Base-by-base conservation (phyloP, 169 alveolate genomes). In the Babesia bigemina region DNA sequence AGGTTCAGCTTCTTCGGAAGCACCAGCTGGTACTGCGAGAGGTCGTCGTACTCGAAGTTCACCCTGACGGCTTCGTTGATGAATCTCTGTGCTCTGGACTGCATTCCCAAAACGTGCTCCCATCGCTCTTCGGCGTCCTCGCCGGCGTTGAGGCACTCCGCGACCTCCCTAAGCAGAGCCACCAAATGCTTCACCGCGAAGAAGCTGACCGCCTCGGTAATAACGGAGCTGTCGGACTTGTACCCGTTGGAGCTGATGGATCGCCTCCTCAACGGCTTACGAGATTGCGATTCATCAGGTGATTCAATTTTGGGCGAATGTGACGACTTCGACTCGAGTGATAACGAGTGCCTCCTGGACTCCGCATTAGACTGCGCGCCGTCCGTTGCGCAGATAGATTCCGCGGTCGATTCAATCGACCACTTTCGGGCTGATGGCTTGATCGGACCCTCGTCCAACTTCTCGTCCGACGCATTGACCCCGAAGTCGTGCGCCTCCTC, bases 111-210 rank as follows among this genome's bases (percentile, higher is more conserved):
- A 8, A 69, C 74, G 33, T 72, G 61, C 7, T 45, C 22, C 66
- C 62, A 62, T 7, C 67, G 55, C 49, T 39, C 55, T 2, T 28
- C 49, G 10, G 33, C 39, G 24, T 52, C 59, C 14, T 71, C 75
- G 13, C 21, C 59, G 2, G 72, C 12, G 17, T 65, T 24, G 29
- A 53, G 52, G 53, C 67, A 79, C 28, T 60, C 70, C 7, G 69
- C 63, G 0, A 79, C 59, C 55, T 50, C 62, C 22, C 57, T 69
- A 7, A 79, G 55, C 39, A 70, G 70, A 0, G 61, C 49, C 26
- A 79, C 58, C 24, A 75, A 11, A 24, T 79, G 74, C 50, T 79
- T 79, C 45, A 79, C 65, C 12, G 87, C 87, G 42, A 79, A 79
- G 76, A 79, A 79, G 24, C 72, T 55, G 36, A 60, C 62, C 17